These are phyloP conservation scores for Papiliotrema laurentii DNA, from an alignment of 1,284 basidiomycete genomes.

Conservation along the genomic window DNA sequence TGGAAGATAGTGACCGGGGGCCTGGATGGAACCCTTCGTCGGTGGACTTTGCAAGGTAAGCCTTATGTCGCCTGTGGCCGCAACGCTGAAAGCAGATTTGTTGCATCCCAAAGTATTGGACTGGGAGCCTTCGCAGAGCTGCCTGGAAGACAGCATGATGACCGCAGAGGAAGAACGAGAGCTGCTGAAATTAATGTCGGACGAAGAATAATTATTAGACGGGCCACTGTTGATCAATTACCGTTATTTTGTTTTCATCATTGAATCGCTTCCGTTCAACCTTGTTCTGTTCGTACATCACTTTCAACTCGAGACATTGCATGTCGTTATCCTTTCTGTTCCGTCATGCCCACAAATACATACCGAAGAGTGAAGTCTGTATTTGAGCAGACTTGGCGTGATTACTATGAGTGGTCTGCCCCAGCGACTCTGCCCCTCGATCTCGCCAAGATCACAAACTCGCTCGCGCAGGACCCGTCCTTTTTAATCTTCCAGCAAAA, in stretches of 20 bases:
- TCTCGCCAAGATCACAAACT: not conserved
- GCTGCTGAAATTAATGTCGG: slow-evolving; percentile 72
- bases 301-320: too few species aligned
- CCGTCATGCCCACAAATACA: too few species aligned
- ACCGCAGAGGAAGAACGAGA: slow-evolving; percentile 53
- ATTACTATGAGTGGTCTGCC: not conserved
- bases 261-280: too few species aligned
- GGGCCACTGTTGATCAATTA: too few species aligned
- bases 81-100: slow-evolving; percentile 23
- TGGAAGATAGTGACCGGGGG: slow-evolving; percentile 72
- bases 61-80: slow-evolving; percentile 1
- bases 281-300: too few species aligned
- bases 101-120: slow-evolving; percentile 32
- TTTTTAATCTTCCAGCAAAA: not conserved
- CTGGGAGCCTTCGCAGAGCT: slow-evolving; percentile 15
- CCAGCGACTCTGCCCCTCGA: not conserved
- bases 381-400: not conserved
- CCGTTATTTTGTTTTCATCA: too few species aligned
- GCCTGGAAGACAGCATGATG: slow-evolving; percentile 22
- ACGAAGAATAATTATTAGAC: too few species aligned
- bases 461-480: not conserved
- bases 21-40: slow-evolving; percentile 76
- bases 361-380: not conserved
- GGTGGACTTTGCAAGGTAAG: slow-evolving; percentile 71
- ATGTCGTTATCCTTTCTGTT: too few species aligned